Conservation (phyloP, 179 eudicot genomes). For the Kewa caespitosa region DNA sequence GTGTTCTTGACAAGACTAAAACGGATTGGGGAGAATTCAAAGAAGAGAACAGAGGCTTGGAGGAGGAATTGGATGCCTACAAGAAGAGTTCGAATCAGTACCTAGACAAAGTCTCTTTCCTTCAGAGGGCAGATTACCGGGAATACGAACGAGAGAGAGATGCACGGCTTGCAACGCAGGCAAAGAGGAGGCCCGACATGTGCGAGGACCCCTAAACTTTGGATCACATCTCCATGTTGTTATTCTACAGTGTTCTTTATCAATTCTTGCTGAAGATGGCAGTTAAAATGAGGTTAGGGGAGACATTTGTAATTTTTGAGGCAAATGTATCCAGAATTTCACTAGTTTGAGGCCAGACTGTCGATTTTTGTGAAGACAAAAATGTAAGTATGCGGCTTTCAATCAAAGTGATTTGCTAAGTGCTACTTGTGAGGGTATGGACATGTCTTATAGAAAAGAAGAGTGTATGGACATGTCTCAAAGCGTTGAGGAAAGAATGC, state of each 20-base stretch:
- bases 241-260: no score
- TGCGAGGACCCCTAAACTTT: conserved; percentile 46
- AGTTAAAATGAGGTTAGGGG: background rate
- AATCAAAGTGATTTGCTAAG: no score
- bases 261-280: background rate
- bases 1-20: conserved; percentile 94
- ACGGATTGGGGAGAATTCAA: conserved; percentile 97
- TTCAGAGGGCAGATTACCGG: conserved; percentile 76
- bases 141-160: conserved; percentile 92
- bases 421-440: no score
- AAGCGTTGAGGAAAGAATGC: no score
- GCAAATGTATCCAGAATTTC: background rate
- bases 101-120: conserved; percentile 73
- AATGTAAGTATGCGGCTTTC: no score
- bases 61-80: conserved; percentile 82
- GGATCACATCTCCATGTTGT: background rate
- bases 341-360: no score
- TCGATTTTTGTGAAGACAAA: no score
- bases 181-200: conserved; percentile 74
- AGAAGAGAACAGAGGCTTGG: conserved; percentile 79
- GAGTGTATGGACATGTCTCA: no score
- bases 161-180: conserved; percentile 70
- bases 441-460: no score
- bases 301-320: background rate
- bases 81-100: conserved; percentile 95